These are phyloP conservation scores for Selaginella moellendorffii DNA, from an alignment of 75 land plant species.

Conservation along the genomic window DNA sequence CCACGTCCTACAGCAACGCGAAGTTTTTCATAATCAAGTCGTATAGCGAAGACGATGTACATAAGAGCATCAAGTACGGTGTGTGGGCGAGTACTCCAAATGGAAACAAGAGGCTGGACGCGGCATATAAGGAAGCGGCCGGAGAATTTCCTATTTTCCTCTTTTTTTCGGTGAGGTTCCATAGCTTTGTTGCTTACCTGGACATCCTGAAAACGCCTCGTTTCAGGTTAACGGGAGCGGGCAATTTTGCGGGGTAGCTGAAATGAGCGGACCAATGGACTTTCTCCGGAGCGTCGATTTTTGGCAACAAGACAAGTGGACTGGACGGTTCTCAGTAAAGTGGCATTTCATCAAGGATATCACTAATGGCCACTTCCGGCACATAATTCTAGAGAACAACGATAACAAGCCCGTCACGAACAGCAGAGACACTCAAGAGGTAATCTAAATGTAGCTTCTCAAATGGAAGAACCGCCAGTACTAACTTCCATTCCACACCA, in stretches of 20 bases:
- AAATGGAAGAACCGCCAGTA: neutral
- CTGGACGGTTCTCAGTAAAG: conserved; percentile 71
- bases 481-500: neutral
- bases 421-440: too few relatives aligned
- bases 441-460: neutral
- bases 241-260: conserved; percentile 85
- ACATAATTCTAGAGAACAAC: conserved; percentile 67
- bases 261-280: conserved; percentile 81
- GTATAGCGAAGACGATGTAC: conserved; percentile 60
- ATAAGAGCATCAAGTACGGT: conserved; percentile 52
- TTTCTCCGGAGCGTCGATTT: conserved; percentile 60
- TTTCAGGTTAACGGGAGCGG: conserved; percentile 86
- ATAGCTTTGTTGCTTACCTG: neutral
- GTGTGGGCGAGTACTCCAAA: conserved; percentile 63
- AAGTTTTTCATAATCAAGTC: conserved; percentile 48
- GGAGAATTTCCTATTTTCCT: conserved; percentile 42
- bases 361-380: conserved; percentile 53
- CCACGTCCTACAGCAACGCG: conserved; percentile 37
- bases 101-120: conserved; percentile 52
- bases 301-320: conserved; percentile 95
- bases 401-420: neutral
- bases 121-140: conserved; percentile 37
- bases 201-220: neutral
- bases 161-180: conserved; percentile 36
- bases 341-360: conserved; percentile 89